Base-by-base conservation (phyloP, 2,329 filamentous ascomycete genomes). In the Alternaria conjuncta region DNA sequence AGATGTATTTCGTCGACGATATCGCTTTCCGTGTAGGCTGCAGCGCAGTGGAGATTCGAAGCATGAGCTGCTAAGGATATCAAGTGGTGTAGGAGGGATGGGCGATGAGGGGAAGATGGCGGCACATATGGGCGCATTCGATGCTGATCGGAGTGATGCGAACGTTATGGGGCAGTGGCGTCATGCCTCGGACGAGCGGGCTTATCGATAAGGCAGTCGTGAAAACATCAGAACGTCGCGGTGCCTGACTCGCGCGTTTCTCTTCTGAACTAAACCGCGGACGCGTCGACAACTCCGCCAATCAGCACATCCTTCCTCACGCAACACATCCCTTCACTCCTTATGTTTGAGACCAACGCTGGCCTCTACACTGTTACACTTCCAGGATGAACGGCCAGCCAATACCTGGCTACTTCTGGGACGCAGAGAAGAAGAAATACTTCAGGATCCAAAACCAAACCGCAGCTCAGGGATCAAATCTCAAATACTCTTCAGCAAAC, bases 361-460 rank as follows among this genome's bases (percentile, higher is more conserved):
- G 36, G 15, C 15, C 36, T 41, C 5, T 1, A 6, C 15, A 18
- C 36, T 11, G 11, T 23, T 18, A 7, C 4, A 5, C 2, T 20
- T 5, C 5, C 46, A 41, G 5, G 15, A 82, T 82, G 81, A 79
- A 81, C 61, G 73, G 77, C 30, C 77, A 78, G 58, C 70, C 79
- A 36, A 79, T 85, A n/a, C 83, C 84, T 5, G 84, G 84, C 32
- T 84, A 80, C 64, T 84, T 84, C 69, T 85, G 75, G 64, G 82
- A 86, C 64, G 66, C 72, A 32, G 81, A 83, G 43, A 85, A 83
- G 72, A 77, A 79, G 54, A 85, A 84, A 63, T 86, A 86, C 71
- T 86, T 86, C 77, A 80, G 79, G 41, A 81, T 86, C 21, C 78
- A 81, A 56, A 75, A 77, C 15, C 75, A 80, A 26, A 78, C 53